phyloP scores from a whole-genome alignment of 192 early-diverging fungal species.

The Mortierella claussenii region DNA sequence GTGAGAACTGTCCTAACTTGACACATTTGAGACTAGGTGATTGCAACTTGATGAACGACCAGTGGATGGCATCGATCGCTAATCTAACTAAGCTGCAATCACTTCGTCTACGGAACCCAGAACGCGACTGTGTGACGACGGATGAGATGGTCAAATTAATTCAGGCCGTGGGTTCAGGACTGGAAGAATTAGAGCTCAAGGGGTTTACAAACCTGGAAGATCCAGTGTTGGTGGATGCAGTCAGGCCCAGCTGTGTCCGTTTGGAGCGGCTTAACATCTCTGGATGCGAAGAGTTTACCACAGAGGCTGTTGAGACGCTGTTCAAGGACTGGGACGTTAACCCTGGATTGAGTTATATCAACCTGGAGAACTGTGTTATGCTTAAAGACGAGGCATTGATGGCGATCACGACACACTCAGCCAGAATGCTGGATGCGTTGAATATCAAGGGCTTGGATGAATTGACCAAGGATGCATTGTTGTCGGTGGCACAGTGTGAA shows the following conservation, averaged over 20 bases:
- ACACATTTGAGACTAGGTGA: slow-evolving; percentile 59
- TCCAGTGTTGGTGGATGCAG: slow-evolving; percentile 61
- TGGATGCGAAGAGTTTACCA: slow-evolving; percentile 70
- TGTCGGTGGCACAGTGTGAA: slow-evolving; percentile 43
- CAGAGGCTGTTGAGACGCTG: slow-evolving; percentile 61
- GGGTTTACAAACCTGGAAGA: slow-evolving; percentile 64
- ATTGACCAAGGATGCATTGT: slow-evolving; percentile 65
- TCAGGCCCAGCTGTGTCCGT: slow-evolving; percentile 64
- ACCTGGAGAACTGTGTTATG: slow-evolving; percentile 71
- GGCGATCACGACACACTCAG: slow-evolving; percentile 69
- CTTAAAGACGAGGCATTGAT: slow-evolving; percentile 71
- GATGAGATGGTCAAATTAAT: slow-evolving; percentile 59
- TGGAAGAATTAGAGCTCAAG: slow-evolving; percentile 63
- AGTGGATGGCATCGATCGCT: slow-evolving; percentile 54
- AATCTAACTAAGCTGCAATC: slow-evolving; percentile 49
- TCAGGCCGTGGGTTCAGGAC: slow-evolving; percentile 51
- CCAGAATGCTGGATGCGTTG: slow-evolving; percentile 62
- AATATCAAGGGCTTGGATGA: slow-evolving; percentile 79
- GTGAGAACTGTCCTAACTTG: slow-evolving; percentile 52
- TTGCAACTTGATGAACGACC: slow-evolving; percentile 59
- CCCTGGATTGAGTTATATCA: slow-evolving; percentile 60
- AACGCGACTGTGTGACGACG: slow-evolving; percentile 55
- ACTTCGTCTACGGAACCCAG: slow-evolving; percentile 56
- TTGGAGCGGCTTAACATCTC: slow-evolving; percentile 71
- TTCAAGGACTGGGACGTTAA: slow-evolving; percentile 56